Evolutionary conservation across 306 rosid genomes (phyloP).

Genomic region (Quercus berberidifolia): DNA sequence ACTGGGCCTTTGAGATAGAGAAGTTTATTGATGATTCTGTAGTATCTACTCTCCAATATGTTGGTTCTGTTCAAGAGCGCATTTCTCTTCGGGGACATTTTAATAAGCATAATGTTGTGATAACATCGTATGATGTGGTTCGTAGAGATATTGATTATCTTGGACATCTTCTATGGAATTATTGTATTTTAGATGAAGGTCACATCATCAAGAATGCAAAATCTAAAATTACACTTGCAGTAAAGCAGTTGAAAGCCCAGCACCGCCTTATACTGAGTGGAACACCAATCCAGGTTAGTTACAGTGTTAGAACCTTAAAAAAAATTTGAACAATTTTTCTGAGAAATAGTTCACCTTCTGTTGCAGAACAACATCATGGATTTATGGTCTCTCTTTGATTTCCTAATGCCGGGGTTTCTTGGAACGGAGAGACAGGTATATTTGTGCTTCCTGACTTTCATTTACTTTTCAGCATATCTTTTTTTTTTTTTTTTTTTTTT

Average conservation of each 20-base stretch:
- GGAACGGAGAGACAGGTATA: slow-evolving; percentile 97
- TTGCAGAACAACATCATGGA: slow-evolving; percentile 98
- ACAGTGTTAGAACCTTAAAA: slow-evolving; percentile 10
- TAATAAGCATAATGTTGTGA: slow-evolving; percentile 71
- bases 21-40: slow-evolving; percentile 75
- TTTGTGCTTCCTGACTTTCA: slow-evolving; percentile 2
- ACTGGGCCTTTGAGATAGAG: slow-evolving; percentile 98
- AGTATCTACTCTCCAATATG: slow-evolving; percentile 88
- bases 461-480: background rate
- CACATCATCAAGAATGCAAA: slow-evolving; percentile 92
- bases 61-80: slow-evolving; percentile 85
- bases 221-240: slow-evolving; percentile 86
- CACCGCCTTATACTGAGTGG: slow-evolving; percentile 97
- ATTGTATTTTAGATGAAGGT: slow-evolving; percentile 95
- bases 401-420: slow-evolving; percentile 98
- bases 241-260: slow-evolving; percentile 90
- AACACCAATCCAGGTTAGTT: slow-evolving; percentile 94
- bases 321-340: slow-evolving; percentile 4
- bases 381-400: slow-evolving; percentile 98
- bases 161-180: slow-evolving; percentile 70
- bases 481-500: too few relatives aligned
- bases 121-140: slow-evolving; percentile 92
- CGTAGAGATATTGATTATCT: slow-evolving; percentile 89
- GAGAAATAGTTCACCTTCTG: slow-evolving; percentile 23
- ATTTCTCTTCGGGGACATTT: slow-evolving; percentile 60